A percentile compares a stretch with the other conserved stretches of the same genome.
Evolutionary conservation across 176 grass and related monocot species (phyloP).

Genomic region (Triticum dicoccoides): DNA sequence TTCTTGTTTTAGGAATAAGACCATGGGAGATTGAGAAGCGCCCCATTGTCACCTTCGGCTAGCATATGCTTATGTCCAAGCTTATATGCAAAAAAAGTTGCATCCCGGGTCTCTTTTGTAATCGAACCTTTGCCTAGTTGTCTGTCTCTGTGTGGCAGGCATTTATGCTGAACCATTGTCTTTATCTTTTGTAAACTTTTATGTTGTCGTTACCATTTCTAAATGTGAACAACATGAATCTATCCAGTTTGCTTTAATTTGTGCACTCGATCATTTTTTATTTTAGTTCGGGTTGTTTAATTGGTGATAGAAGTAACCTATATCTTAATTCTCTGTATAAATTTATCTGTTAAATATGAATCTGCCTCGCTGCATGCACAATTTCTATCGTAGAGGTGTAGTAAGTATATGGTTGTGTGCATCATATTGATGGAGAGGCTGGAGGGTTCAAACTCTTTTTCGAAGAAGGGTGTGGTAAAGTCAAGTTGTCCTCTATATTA

Average conservation of each 20-base stretch:
- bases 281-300: background rate
- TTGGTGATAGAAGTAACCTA: background rate
- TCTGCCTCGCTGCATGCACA: background rate
- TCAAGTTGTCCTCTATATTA: no score
- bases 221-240: background rate
- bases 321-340: background rate
- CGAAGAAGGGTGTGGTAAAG: no score
- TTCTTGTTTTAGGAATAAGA: no score
- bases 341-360: background rate
- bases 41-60: constrained; percentile 35
- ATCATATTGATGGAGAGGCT: no score
- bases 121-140: background rate
- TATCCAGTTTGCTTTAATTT: background rate
- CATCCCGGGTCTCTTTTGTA: constrained; percentile 31
- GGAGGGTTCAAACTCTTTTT: no score
- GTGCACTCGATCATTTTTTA: background rate
- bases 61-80: constrained; percentile 36
- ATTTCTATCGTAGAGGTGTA: background rate
- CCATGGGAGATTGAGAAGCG: constrained; percentile 12
- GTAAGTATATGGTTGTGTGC: no score
- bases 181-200: background rate
- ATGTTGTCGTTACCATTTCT: background rate
- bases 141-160: background rate
- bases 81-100: constrained; percentile 36
- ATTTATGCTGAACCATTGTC: background rate